Evolutionary conservation across 129 eudicot genomes (phyloP), one percentile per base, ranked within the genome.

Genomic region (Scalesia atractyloides): DNA sequence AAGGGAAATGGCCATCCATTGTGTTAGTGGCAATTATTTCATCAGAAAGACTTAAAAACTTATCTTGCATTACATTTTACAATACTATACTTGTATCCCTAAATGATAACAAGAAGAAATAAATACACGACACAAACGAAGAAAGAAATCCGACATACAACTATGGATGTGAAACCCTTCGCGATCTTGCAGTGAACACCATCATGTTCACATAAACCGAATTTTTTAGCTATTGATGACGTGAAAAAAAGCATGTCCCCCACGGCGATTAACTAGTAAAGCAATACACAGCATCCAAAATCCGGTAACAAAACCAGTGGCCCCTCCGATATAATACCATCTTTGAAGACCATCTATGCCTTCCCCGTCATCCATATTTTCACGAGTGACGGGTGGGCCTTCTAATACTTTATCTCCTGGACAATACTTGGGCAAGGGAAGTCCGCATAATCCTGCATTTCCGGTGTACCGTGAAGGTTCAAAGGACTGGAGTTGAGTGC

Each of bases 261-360:
- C 26, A 14, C 6, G 62, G 5, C 11, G 73, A 61, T 10, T 50
- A 26, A 68, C 46, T 5, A 68, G 17, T 68, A 68, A 68, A 50
- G 11, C 30, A 5, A 39, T 15, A 49, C 73, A 68, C 7, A 3
- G 48, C 4, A 50, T 50, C 62, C 26, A 30, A 68, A 68, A 68
- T 33, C 61, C 61, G 3, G 17, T 16, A 50, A 24, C 46, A 9
- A 68, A 68, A 30, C 73, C 73, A 68, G 0, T 50, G 30, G 61
- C 56, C 16, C 44, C 61, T 3, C 73, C 61, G 1, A 69, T 50
- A n/a, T n/a, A 69, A 52, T 50, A 69, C 73, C 62, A 69, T 69
- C 48, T 49, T 5, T 49, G n/a, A n/a, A n/a, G n/a, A n/a, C n/a
- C n/a, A n/a, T n/a, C n/a, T n/a, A n/a, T n/a, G n/a, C n/a, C 73